Evolutionary conservation across 805 yeast genomes (phyloP).

Genomic region (Tetrapisispora taiwanensis): DNA sequence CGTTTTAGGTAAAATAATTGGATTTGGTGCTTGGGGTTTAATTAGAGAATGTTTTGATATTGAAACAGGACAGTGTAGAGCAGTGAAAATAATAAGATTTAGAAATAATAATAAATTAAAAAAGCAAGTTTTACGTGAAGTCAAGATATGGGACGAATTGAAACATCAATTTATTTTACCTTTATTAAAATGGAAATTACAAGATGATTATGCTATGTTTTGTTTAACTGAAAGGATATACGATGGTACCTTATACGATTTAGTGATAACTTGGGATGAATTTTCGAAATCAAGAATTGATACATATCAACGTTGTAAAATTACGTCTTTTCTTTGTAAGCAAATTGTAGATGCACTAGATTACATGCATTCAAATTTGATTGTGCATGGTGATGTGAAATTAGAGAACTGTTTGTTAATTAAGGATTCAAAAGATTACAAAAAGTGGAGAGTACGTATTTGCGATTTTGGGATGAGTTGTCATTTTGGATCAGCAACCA

Average conservation of each 20-base stretch:
- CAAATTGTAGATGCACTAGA: slow-evolving; percentile 52
- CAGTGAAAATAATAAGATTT: slow-evolving; percentile 55
- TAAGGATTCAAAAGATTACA: slow-evolving; percentile 19
- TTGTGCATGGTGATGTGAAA: slow-evolving; percentile 78
- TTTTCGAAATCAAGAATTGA: slow-evolving; percentile 25
- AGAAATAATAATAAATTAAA: slow-evolving; percentile 40
- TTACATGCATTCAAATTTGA: slow-evolving; percentile 48
- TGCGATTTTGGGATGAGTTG: slow-evolving; percentile 88
- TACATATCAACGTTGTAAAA: slow-evolving; percentile 28
- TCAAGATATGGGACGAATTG: slow-evolving; percentile 62
- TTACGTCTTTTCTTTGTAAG: slow-evolving; percentile 32
- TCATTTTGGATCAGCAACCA: slow-evolving; percentile 5
- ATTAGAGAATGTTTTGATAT: slow-evolving; percentile 54
- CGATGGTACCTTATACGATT: slow-evolving; percentile 76
- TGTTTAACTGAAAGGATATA: slow-evolving; percentile 58
- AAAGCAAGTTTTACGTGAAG: slow-evolving; percentile 58
- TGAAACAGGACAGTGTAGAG: slow-evolving; percentile 32
- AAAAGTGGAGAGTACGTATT: slow-evolving; percentile 36
- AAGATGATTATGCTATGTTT: slow-evolving; percentile 48
- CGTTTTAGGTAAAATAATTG: slow-evolving; percentile 62
- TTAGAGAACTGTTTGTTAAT: slow-evolving; percentile 69
- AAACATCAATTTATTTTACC: slow-evolving; percentile 58
- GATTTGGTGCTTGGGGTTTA: slow-evolving; percentile 86
- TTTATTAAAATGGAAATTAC: slow-evolving; percentile 50
- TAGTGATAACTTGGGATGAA: slow-evolving; percentile 59